Percentiles rank a stretch among this genome's conserved stretches.
Conservation (phyloP, 2,329 filamentous ascomycete species). For the Trichoderma breve region DNA sequence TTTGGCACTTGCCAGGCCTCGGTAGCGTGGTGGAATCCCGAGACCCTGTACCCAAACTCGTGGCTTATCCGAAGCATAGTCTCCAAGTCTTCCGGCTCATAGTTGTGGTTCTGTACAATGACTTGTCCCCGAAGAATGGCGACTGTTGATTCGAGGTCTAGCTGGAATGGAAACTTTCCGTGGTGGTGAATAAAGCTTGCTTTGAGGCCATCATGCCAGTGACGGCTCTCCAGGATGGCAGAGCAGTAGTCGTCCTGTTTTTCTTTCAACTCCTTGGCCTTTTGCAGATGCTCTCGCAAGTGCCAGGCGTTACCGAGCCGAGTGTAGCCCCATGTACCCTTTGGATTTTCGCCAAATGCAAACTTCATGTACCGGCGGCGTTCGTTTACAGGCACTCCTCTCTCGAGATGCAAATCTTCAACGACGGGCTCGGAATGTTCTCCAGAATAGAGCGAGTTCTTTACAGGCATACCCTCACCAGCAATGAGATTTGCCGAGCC, state of each 20-base stretch:
- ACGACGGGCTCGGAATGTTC: slow-evolving; percentile 38
- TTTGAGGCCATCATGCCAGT: background rate
- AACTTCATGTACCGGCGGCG: slow-evolving; percentile 44
- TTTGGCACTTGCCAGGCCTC: slow-evolving; percentile 20
- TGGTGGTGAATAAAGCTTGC: background rate
- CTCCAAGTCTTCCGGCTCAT: slow-evolving; percentile 43
- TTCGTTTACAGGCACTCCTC: slow-evolving; percentile 33
- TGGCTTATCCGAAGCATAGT: slow-evolving; percentile 42
- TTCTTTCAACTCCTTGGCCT: slow-evolving; percentile 18
- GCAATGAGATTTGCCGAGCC: slow-evolving; percentile 46
- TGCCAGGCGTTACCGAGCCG: slow-evolving; percentile 42
- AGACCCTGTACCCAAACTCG: slow-evolving; percentile 43
- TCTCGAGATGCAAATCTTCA: slow-evolving; percentile 43
- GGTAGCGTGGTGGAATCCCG: slow-evolving; percentile 20
- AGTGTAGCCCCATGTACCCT: slow-evolving; percentile 36
- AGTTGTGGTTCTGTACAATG: slow-evolving; percentile 45
- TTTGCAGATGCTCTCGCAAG: slow-evolving; percentile 36
- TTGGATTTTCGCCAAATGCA: slow-evolving; percentile 48
- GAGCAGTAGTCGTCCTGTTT: slow-evolving; percentile 21
- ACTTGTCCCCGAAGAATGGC: slow-evolving; percentile 42
- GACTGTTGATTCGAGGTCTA: slow-evolving; percentile 42
- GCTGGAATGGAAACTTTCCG: slow-evolving; percentile 31
- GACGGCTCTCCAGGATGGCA: background rate
- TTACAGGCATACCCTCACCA: slow-evolving; percentile 44
- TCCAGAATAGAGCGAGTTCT: slow-evolving; percentile 39